Base-by-base conservation (phyloP, 768 basidiomycete species). In the Serendipita vermifera region DNA sequence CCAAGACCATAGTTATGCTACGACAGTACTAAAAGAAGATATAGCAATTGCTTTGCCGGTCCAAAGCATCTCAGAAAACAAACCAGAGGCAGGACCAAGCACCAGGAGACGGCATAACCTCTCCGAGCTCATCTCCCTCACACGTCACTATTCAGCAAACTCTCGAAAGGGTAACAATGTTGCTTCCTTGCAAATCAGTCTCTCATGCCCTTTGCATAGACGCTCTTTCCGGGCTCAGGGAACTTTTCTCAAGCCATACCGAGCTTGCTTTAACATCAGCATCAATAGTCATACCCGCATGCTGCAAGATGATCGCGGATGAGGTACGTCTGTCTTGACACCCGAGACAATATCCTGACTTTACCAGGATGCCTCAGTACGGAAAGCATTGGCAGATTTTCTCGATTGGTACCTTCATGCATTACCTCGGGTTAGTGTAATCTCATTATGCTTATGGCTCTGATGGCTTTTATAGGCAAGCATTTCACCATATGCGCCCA, bases 41-140 rank as follows among this genome's bases (percentile, higher is more conserved):
- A 22, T 63, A 97, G 93, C 89, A 22, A 94, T 98, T 67, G 85
- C 82, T 22, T 75, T 98, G 29, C 94, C 93, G 0, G 77, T 77
- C 1, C 94, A 98, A 70, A 84, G 82, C 33, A 87, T 91, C 59
- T 67, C 75, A 2, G 62, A 72, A 13, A 75, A 80, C 55, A 83
- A 78, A 65, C 74, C 79, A 55, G 66, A 68, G 3, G 67, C 68
- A 39, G 72, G 73, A 15, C 90, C 89, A 3, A 82, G 79, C 0
- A 97, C 93, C 0, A 83, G 73, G 62, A 73, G 87, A 41, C 85
- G 82, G 59, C 76, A 87, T 17, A 80, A 82, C 0, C 76, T 96
- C 38, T 74, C 78, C 24, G 87, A 96, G 64, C 74, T 98, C 24
- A 68, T 91, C 35, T 68, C 77, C 6, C 83, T 90, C 60, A 67